Evolutionary conservation across 345 rosid genomes (phyloP), one percentile per base, ranked within the genome.

Genomic region (Salix viminalis): DNA sequence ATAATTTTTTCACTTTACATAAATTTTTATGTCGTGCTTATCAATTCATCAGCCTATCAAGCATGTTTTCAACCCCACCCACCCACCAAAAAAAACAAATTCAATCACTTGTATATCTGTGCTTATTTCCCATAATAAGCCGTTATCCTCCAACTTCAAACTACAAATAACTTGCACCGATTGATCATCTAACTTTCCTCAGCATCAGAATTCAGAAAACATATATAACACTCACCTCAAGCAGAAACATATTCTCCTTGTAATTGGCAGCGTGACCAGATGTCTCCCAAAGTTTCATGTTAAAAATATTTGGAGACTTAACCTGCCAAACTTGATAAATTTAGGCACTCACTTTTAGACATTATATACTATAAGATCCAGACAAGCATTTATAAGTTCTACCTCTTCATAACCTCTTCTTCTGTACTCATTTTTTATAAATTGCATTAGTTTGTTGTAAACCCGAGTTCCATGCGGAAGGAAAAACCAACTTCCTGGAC

Each of bases 401-500:
- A 96, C 99, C 98, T 96, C 97, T 73, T 91, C 89, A 79, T 96
- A 96, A 52, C 98, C 99, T 84, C 98, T 89, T 62, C 85, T 77
- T 90, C 97, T 83, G 71, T 92, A 94, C 76, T 92, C 89, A 61
- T 82, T 79, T 76, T 85, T 80, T 46, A 96, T 96, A 82, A 96
- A 96, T 10, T 85, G 91, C 91, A 88, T 83, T 58, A 96, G 75
- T 83, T 90, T 94, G 88, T 90, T 96, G 86, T 96, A 96, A 62
- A 96, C 81, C 75, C 94, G 90, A 79, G 97, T 83, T 65, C 99
- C 98, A 39, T 84, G 90, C 1, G 97, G 98, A 83, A 92, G 97
- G 84, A 96, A 92, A 86, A 96, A 96, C 95, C 93, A 96, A 85
- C 99, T 94, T 76, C 98, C 98, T 50, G 98, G 99, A 85, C 99